These are phyloP conservation scores for Glycine tomentella DNA, from an alignment of 306 rosid species.

Conservation along the genomic window DNA sequence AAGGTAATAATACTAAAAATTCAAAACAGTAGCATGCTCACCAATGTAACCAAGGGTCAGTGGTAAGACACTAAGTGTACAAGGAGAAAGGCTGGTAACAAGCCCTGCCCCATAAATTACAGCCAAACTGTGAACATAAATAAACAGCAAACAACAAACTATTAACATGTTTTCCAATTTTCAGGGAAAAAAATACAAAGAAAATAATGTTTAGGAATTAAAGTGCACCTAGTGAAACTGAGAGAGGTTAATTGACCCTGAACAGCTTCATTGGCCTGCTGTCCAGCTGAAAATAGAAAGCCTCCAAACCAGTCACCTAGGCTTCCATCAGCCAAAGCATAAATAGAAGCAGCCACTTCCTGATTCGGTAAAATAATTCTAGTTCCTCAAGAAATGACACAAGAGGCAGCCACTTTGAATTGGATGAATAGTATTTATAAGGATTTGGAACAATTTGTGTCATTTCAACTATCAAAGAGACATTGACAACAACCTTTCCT, in stretches of 20 bases:
- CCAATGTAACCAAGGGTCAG: constrained; percentile 98
- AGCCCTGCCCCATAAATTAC: constrained; percentile 95
- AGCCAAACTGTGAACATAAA: constrained; percentile 72
- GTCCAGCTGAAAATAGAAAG: constrained; percentile 79
- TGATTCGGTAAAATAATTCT: constrained; percentile 55
- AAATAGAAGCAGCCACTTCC: constrained; percentile 78
- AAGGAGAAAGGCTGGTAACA: constrained; percentile 98
- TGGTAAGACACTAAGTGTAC: constrained; percentile 90
- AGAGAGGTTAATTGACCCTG: constrained; percentile 82
- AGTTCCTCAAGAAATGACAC: constrained; percentile 30
- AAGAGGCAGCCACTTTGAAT: constrained; percentile 22
- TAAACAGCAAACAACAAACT: constrained; percentile 39
- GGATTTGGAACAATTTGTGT: constrained; percentile 7
- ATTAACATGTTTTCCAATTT: constrained; percentile 22
- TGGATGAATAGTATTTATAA: constrained; percentile 31
- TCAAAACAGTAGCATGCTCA: constrained; percentile 52
- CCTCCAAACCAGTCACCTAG: constrained; percentile 88
- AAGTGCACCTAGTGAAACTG: constrained; percentile 77
- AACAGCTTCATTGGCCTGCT: constrained; percentile 91
- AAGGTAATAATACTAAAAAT: constrained; percentile 30
- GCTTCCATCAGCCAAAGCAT: constrained; percentile 81
- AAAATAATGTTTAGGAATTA: constrained; percentile 16
- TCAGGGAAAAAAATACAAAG: background rate
- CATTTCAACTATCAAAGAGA: constrained; percentile 29
- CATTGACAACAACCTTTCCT: constrained; percentile 18